These are phyloP conservation scores for Brassica napus DNA, from an alignment of 345 rosid species.

Conservation along the genomic window DNA sequence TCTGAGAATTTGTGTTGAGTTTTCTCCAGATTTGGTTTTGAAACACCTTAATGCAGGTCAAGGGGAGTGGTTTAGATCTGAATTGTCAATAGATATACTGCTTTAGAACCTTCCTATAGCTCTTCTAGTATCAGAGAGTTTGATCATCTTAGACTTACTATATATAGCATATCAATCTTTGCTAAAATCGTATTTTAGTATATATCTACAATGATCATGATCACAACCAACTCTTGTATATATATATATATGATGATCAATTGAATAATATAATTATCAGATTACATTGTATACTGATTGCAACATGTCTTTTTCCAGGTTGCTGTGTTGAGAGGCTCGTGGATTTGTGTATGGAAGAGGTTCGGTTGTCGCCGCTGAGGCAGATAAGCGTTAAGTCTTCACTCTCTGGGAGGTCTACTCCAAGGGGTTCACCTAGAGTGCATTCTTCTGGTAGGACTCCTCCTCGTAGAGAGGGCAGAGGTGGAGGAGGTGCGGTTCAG, in stretches of 20 bases:
- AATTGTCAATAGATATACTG: neutral
- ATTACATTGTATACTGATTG: constrained; percentile 22
- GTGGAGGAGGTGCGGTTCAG: constrained; percentile 51
- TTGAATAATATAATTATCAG: neutral
- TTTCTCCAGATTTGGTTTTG: constrained; percentile 16
- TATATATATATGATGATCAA: neutral
- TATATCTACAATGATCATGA: neutral
- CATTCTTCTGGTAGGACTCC: constrained; percentile 77
- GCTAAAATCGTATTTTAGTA: neutral
- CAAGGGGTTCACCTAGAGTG: constrained; percentile 68
- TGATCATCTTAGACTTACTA: neutral
- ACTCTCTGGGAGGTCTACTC: constrained; percentile 74
- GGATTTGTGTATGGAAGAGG: constrained; percentile 58
- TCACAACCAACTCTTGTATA: neutral
- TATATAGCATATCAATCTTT: neutral
- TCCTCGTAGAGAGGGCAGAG: constrained; percentile 53
- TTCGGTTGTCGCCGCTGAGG: constrained; percentile 58
- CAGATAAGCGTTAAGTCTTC: constrained; percentile 62
- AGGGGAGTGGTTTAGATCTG: neutral
- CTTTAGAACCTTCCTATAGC: neutral
- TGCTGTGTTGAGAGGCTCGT: neutral
- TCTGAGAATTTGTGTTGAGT: neutral
- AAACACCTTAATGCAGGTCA: neutral
- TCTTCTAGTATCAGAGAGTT: constrained; percentile 1
- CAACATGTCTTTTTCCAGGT: neutral